Evolutionary conservation across 176 grass and related monocot species (phyloP).

Genomic region (Tillandsia leiboldiana): DNA sequence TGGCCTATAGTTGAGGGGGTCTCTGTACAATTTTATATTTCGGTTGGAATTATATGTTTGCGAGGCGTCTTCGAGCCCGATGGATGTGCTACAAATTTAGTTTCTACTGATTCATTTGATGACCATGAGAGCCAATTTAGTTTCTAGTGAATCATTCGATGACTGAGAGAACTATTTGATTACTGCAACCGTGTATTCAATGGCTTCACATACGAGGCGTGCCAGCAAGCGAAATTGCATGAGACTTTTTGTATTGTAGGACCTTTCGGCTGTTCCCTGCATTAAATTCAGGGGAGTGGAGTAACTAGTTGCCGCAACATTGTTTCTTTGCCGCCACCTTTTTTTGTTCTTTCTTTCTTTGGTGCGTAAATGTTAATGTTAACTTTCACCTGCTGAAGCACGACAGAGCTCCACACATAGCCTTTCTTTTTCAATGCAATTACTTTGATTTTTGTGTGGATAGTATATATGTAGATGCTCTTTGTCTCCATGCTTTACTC

Average conservation of each 20-base stretch:
- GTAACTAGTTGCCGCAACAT: neutral
- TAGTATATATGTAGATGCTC: no score
- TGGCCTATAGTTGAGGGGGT: no score
- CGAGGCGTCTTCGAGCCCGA: no score
- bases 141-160: neutral
- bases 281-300: no score
- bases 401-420: neutral
- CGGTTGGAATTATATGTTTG: no score
- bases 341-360: neutral
- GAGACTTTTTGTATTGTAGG: neutral
- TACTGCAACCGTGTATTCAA: neutral
- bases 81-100: no score
- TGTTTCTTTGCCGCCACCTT: neutral
- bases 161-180: neutral
- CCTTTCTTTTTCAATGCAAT: neutral
- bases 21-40: no score
- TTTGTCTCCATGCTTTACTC: no score
- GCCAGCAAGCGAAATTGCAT: neutral
- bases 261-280: neutral
- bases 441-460: neutral
- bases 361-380: neutral
- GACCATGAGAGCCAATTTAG: no score
- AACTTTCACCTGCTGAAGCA: neutral
- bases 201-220: neutral
- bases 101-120: no score